A percentile compares a stretch with the other conserved stretches of the same genome.
phyloP scores from a whole-genome alignment of 495 filamentous ascomycete genomes.

The Penicillium bialowiezense region DNA sequence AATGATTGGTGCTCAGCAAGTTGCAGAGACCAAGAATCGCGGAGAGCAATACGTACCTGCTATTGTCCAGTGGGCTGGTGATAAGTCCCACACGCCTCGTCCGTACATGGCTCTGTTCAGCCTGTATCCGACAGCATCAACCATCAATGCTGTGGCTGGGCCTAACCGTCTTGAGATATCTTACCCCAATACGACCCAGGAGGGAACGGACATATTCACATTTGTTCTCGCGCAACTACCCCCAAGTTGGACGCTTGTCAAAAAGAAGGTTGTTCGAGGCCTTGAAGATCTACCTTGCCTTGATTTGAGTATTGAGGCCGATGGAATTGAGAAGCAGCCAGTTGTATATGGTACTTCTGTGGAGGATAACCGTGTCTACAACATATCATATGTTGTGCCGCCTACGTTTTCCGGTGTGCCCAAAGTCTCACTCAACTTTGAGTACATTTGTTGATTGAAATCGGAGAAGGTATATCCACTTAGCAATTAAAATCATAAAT shows the following conservation, averaged over 20 bases:
- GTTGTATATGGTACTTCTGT: constrained; percentile 23
- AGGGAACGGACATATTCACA: constrained; percentile 26
- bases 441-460: constrained; percentile 29
- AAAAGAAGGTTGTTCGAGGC: constrained; percentile 18
- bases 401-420: constrained; percentile 20
- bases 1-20: constrained; percentile 27
- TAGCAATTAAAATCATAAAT: no score
- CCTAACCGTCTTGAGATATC: constrained; percentile 20
- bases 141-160: constrained; percentile 19
- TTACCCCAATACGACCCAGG: constrained; percentile 29
- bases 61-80: constrained; percentile 31
- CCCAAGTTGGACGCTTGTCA: constrained; percentile 22
- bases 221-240: constrained; percentile 24
- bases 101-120: constrained; percentile 27
- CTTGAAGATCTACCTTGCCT: constrained; percentile 25
- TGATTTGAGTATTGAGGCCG: constrained; percentile 16
- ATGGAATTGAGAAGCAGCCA: constrained; percentile 17
- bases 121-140: constrained; percentile 25
- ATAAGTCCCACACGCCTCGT: constrained; percentile 20
- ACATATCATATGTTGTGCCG: constrained; percentile 27
- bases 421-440: constrained; percentile 20
- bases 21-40: constrained; percentile 20
- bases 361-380: constrained; percentile 27
- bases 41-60: constrained; percentile 27
- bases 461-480: no score